Percentiles rank a stretch among this genome's conserved stretches.
phyloP scores from a whole-genome alignment of 2,329 filamentous ascomycete species.

The Metarhizium sp. region DNA sequence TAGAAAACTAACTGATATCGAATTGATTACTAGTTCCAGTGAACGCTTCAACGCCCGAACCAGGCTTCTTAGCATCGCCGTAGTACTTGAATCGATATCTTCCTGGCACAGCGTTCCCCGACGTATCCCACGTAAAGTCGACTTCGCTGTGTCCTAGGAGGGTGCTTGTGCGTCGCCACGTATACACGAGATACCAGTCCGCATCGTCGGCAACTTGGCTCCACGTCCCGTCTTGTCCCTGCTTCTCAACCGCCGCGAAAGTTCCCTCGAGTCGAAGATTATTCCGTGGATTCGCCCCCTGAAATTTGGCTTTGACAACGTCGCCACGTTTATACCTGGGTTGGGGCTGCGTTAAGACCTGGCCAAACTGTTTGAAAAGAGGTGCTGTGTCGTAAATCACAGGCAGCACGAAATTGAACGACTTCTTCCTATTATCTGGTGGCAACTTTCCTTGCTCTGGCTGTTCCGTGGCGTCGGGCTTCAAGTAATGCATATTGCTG shows the following conservation, averaged over 20 bases:
- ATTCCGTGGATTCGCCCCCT: slow-evolving; percentile 84
- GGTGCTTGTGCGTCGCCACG: slow-evolving; percentile 65
- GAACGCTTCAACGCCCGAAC: slow-evolving; percentile 30
- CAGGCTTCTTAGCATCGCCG: slow-evolving; percentile 62
- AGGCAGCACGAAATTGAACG: slow-evolving; percentile 68
- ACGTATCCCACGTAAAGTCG: slow-evolving; percentile 64
- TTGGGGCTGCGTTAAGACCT: slow-evolving; percentile 46
- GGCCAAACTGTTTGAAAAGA: slow-evolving; percentile 59
- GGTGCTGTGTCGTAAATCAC: slow-evolving; percentile 67
- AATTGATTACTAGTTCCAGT: slow-evolving; percentile 14
- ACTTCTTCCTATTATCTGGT: slow-evolving; percentile 66
- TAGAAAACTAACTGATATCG: slow-evolving; percentile 2
- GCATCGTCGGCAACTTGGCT: slow-evolving; percentile 56
- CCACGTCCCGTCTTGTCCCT: slow-evolving; percentile 45
- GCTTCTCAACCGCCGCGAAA: slow-evolving; percentile 65
- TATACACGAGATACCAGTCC: slow-evolving; percentile 77
- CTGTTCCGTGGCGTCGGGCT: slow-evolving; percentile 25
- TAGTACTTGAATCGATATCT: slow-evolving; percentile 75
- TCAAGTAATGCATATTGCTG: slow-evolving; percentile 38
- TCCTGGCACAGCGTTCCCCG: slow-evolving; percentile 43
- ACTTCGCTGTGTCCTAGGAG: slow-evolving; percentile 70
- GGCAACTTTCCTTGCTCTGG: slow-evolving; percentile 50
- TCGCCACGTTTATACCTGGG: slow-evolving; percentile 50
- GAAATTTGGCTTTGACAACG: slow-evolving; percentile 58
- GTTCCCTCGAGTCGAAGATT: slow-evolving; percentile 72